Percentiles rank a stretch among this genome's conserved stretches.
These are phyloP conservation scores for Bacterosira constricta DNA, from an alignment of 108 stramenopile species.

Conservation along the genomic window DNA sequence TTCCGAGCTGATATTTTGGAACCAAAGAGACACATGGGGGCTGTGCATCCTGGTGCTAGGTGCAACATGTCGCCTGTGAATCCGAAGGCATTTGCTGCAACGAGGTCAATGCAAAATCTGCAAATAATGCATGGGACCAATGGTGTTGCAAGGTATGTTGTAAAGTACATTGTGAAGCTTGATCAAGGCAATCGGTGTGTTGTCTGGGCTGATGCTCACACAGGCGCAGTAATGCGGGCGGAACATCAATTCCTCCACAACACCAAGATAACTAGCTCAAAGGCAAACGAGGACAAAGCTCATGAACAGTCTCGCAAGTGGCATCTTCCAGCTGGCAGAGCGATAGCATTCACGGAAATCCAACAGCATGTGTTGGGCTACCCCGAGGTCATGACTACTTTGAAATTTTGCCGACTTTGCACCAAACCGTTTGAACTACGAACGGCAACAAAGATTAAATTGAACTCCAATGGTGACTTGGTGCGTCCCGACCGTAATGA, in stretches of 20 bases:
- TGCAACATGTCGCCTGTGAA: slow-evolving; percentile 15
- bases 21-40: slow-evolving; percentile 6
- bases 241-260: slow-evolving; percentile 15
- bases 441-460: background rate
- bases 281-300: slow-evolving; percentile 4
- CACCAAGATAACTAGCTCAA: slow-evolving; percentile 18
- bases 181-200: slow-evolving; percentile 8
- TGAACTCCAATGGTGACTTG: background rate
- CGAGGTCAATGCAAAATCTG: slow-evolving; percentile 17
- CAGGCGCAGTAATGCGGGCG: background rate
- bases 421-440: slow-evolving; percentile 20
- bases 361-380: slow-evolving; percentile 1
- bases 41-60: background rate
- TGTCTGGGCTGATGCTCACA: background rate
- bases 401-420: background rate
- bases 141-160: slow-evolving; percentile 24
- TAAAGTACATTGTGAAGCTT: slow-evolving; percentile 12
- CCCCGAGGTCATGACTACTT: slow-evolving; percentile 11
- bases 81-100: background rate
- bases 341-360: slow-evolving; percentile 1
- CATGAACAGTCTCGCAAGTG: background rate
- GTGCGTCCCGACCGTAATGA: background rate
- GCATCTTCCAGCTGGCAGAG: background rate
- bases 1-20: background rate
- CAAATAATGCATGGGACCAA: slow-evolving; percentile 10